A percentile compares a stretch with the other conserved stretches of the same genome.
Evolutionary conservation across 208 protist species (phyloP).

Genomic region (Acanthamoeba lenticulata): DNA sequence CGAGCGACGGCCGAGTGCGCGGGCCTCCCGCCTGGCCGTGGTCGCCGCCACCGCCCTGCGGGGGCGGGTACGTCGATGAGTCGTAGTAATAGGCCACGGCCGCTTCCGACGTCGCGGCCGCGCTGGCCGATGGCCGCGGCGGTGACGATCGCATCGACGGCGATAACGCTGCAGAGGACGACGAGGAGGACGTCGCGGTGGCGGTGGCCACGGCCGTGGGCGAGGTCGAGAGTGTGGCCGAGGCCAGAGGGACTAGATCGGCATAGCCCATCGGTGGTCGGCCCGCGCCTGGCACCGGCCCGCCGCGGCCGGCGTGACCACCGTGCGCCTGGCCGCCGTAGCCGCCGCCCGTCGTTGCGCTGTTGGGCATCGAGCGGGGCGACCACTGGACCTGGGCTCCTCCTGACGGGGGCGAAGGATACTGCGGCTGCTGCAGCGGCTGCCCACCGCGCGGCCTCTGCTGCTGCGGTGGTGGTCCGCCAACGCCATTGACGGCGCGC

Average conservation of each 20-base stretch:
- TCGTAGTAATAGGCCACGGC: background rate
- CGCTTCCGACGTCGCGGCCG: background rate
- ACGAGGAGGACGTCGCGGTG: background rate
- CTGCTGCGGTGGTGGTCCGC: background rate
- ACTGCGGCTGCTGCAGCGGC: background rate
- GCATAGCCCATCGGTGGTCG: background rate
- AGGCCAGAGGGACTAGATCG: background rate
- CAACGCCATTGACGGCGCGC: background rate
- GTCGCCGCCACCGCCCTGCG: too few species aligned
- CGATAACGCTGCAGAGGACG: background rate
- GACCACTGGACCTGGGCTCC: background rate
- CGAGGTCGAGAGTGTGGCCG: background rate
- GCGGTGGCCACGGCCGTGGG: background rate
- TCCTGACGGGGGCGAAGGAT: background rate
- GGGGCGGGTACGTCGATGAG: background rate
- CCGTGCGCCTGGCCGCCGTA: background rate
- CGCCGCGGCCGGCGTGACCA: too few species aligned
- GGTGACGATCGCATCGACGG: too few species aligned
- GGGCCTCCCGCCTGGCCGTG: background rate
- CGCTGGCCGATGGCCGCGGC: too few species aligned
- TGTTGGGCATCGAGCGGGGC: background rate
- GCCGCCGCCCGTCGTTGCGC: too few species aligned
- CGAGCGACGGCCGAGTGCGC: background rate
- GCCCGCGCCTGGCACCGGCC: too few species aligned
- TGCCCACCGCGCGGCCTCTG: background rate